Evolutionary conservation across 2,329 filamentous ascomycete genomes (phyloP).

Genomic region (Pseudogymnoascus sp.): DNA sequence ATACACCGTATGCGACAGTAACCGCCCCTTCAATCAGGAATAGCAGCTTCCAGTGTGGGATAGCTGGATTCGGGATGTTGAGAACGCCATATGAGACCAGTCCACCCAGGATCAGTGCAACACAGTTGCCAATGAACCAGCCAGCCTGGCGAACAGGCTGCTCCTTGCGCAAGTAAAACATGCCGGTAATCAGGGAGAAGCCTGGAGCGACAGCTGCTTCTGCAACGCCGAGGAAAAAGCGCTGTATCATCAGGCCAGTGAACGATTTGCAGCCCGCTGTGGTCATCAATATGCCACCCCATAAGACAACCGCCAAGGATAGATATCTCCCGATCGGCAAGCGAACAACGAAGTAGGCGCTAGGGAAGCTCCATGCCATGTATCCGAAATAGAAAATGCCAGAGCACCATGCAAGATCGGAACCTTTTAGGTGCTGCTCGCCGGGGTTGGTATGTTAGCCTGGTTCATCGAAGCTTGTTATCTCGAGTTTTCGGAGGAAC

Average conservation of each 20-base stretch:
- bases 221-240: constrained; percentile 28
- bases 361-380: constrained; percentile 31
- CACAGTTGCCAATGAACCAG: constrained; percentile 25
- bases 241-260: constrained; percentile 18
- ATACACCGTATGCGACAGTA: constrained; percentile 28
- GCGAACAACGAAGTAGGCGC: constrained; percentile 30
- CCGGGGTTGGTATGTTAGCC: not conserved
- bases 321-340: constrained; percentile 34
- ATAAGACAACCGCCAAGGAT: constrained; percentile 16
- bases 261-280: constrained; percentile 19
- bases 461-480: not conserved
- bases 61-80: constrained; percentile 13
- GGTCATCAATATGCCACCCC: constrained; percentile 18
- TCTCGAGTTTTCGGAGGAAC: not conserved
- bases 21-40: constrained; percentile 25
- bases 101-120: constrained; percentile 20
- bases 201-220: constrained; percentile 30
- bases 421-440: not conserved
- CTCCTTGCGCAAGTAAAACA: constrained; percentile 33
- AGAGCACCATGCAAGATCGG: constrained; percentile 7
- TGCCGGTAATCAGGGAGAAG: constrained; percentile 32
- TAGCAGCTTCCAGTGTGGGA: constrained; percentile 23
- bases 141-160: constrained; percentile 31
- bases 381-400: constrained; percentile 30
- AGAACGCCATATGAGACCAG: constrained; percentile 14